These are phyloP conservation scores for Rosa persica DNA, from an alignment of 306 rosid genomes.

Conservation along the genomic window DNA sequence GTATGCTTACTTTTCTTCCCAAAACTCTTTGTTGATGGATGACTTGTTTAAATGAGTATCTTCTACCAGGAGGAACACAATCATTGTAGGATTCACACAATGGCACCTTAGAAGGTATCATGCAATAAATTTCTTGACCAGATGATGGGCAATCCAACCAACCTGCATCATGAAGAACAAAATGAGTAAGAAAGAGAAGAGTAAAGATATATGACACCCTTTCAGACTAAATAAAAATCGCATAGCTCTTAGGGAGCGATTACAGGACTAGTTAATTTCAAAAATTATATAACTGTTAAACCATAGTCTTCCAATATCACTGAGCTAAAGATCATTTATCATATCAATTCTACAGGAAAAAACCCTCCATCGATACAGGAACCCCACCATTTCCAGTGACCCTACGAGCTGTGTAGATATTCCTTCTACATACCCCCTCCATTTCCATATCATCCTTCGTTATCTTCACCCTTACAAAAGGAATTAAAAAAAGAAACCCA, in stretches of 20 bases:
- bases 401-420: background rate
- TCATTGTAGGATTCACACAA: conserved; percentile 84
- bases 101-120: conserved; percentile 99
- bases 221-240: background rate
- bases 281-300: background rate
- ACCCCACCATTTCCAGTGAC: background rate
- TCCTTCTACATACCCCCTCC: background rate
- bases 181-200: conserved; percentile 4
- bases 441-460: background rate
- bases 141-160: conserved; percentile 92
- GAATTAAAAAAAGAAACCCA: background rate
- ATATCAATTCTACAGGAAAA: background rate
- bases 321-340: background rate
- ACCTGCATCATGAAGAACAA: conserved; percentile 52
- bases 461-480: background rate
- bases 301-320: background rate
- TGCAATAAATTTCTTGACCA: conserved; percentile 76
- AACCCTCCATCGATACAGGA: background rate
- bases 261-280: background rate
- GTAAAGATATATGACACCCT: background rate
- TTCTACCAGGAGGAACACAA: conserved; percentile 79
- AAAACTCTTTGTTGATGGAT: conserved; percentile 89
- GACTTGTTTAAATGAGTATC: conserved; percentile 99
- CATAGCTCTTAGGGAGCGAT: background rate
- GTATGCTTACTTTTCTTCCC: conserved; percentile 74